phyloP scores from a whole-genome alignment of 129 eudicot species.

The Gnaphalium uliginosum region DNA sequence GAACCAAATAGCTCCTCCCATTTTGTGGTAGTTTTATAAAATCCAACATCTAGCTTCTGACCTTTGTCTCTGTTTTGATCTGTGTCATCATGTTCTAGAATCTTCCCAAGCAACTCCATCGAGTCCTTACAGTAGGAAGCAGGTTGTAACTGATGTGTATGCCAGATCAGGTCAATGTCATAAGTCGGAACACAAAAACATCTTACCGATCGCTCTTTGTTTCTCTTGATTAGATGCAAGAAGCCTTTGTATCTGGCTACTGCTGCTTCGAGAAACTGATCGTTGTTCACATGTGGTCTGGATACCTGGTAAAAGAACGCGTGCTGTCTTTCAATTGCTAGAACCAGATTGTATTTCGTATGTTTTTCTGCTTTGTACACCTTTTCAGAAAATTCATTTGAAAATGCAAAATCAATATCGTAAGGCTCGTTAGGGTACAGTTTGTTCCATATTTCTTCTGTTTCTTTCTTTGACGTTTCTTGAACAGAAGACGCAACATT shows the following conservation, averaged over 20 bases:
- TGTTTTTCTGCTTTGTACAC: constrained; percentile 30
- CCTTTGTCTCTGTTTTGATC: constrained; percentile 85
- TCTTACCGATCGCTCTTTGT: constrained; percentile 55
- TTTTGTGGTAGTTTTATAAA: constrained; percentile 74
- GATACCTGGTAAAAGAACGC: constrained; percentile 89
- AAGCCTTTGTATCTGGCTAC: constrained; percentile 96
- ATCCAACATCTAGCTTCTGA: constrained; percentile 78
- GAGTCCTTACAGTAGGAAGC: constrained; percentile 71
- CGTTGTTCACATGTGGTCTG: constrained; percentile 61
- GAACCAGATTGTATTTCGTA: constrained; percentile 70
- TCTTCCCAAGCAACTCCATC: constrained; percentile 55
- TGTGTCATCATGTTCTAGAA: constrained; percentile 91
- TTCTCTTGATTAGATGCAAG: constrained; percentile 78
- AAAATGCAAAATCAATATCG: constrained; percentile 34
- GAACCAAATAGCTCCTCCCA: constrained; percentile 80
- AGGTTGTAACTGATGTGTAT: constrained; percentile 93
- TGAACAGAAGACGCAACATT: constrained; percentile 65
- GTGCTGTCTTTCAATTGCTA: constrained; percentile 72
- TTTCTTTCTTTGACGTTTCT: constrained; percentile 47
- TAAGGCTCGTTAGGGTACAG: constrained; percentile 72
- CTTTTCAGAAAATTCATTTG: constrained; percentile 27
- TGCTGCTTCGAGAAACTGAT: constrained; percentile 66
- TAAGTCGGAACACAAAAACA: constrained; percentile 95
- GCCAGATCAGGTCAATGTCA: constrained; percentile 97
- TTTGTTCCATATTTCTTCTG: constrained; percentile 64